These are phyloP conservation scores for Candida smagusa DNA, from an alignment of 1,139 yeast genomes.

Conservation along the genomic window DNA sequence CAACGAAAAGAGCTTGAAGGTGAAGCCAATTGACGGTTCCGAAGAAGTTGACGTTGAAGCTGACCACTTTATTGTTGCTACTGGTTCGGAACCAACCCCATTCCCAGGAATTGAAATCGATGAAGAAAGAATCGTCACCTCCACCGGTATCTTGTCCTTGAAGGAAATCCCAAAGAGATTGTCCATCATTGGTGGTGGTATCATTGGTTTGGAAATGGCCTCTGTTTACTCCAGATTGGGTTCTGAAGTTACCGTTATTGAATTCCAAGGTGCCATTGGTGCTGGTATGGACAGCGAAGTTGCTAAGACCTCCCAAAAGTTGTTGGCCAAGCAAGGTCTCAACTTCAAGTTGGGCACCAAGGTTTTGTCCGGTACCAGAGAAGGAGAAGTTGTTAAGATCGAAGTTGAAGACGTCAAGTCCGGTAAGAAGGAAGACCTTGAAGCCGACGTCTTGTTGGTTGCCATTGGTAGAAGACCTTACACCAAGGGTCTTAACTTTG, in stretches of 20 bases:
- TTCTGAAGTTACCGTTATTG: conserved; percentile 90
- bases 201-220: conserved; percentile 99
- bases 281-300: conserved; percentile 97
- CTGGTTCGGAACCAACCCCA: conserved; percentile 98
- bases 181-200: conserved; percentile 98
- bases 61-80: conserved; percentile 89
- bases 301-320: conserved; percentile 83
- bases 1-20: conserved; percentile 73
- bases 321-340: conserved; percentile 91
- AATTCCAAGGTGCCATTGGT: conserved; percentile 88
- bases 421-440: conserved; percentile 75
- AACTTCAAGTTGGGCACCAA: conserved; percentile 91
- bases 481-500: conserved; percentile 86
- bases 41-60: conserved; percentile 65
- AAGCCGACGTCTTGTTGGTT: conserved; percentile 90
- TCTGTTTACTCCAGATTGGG: conserved; percentile 97
- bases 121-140: conserved; percentile 94
- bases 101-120: conserved; percentile 98
- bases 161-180: conserved; percentile 88
- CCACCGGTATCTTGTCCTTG: conserved; percentile 87
- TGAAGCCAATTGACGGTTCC: conserved; percentile 84
- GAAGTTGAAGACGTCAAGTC: conserved; percentile 87
- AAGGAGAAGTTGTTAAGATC: conserved; percentile 83
- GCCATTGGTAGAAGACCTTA: conserved; percentile 99
- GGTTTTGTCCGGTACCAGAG: conserved; percentile 81